Evolutionary conservation across 2,329 filamentous ascomycete genomes (phyloP).

Genomic region (Passalora sequoiae): DNA sequence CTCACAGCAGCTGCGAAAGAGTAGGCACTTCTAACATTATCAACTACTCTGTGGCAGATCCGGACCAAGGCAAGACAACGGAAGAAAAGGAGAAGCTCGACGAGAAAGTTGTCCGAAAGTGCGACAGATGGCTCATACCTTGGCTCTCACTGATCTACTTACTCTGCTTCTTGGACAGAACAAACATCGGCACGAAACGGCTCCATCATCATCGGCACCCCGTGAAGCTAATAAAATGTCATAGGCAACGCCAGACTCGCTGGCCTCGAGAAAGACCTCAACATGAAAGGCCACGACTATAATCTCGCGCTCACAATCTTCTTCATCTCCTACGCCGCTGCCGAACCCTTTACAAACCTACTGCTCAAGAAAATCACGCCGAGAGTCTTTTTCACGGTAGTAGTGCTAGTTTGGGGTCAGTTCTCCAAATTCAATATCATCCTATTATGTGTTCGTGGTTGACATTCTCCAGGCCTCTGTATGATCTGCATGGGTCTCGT

Average conservation of each 20-base stretch:
- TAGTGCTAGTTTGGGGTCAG: slow-evolving; percentile 69
- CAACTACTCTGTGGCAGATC: no score
- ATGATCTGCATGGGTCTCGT: slow-evolving; percentile 26
- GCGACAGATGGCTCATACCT: slow-evolving; percentile 51
- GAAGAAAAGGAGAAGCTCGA: slow-evolving; percentile 35
- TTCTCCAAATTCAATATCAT: slow-evolving; percentile 2
- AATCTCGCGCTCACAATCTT: slow-evolving; percentile 75
- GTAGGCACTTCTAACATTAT: no score
- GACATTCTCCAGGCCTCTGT: not conserved
- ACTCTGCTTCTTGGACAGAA: slow-evolving; percentile 69
- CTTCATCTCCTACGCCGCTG: slow-evolving; percentile 78
- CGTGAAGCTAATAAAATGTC: not conserved
- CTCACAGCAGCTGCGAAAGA: no score
- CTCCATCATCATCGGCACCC: slow-evolving; percentile 8
- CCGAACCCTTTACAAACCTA: slow-evolving; percentile 73
- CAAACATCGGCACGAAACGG: slow-evolving; percentile 64
- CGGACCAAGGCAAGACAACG: not conserved
- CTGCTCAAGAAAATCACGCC: slow-evolving; percentile 70
- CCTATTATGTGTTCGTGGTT: not conserved
- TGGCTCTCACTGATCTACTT: slow-evolving; percentile 53
- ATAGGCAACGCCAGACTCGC: slow-evolving; percentile 58
- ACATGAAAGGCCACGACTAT: slow-evolving; percentile 62
- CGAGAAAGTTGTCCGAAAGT: slow-evolving; percentile 43
- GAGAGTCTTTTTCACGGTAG: slow-evolving; percentile 66
- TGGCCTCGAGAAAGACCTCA: slow-evolving; percentile 53